phyloP scores from a whole-genome alignment of 352 stramenopile genomes.

The Phytophthora pini region DNA sequence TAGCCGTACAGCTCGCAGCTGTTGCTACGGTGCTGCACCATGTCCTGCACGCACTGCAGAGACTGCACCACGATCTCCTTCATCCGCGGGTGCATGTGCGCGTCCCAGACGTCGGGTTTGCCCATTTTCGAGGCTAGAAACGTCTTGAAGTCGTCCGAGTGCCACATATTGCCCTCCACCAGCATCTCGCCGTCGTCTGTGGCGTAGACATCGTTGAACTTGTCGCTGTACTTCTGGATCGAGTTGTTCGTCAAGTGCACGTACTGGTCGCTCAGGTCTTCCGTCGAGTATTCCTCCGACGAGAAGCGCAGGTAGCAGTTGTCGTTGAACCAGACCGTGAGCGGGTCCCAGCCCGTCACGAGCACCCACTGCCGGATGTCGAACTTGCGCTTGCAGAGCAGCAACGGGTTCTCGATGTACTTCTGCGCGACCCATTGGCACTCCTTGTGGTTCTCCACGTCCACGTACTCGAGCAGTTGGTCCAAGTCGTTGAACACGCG shows the following conservation, averaged over 20 bases:
- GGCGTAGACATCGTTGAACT: constrained; percentile 84
- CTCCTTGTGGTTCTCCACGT: constrained; percentile 89
- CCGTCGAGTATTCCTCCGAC: constrained; percentile 81
- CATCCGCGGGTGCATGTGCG: constrained; percentile 80
- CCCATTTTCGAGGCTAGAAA: constrained; percentile 47
- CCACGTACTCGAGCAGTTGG: constrained; percentile 82
- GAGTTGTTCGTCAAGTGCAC: constrained; percentile 96
- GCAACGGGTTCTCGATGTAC: constrained; percentile 90
- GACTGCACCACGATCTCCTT: constrained; percentile 86
- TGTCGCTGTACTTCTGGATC: constrained; percentile 93
- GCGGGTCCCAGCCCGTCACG: constrained; percentile 93
- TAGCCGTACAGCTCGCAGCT: constrained; percentile 94
- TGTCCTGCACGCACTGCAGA: constrained; percentile 89
- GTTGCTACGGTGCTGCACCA: constrained; percentile 89
- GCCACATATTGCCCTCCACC: constrained; percentile 78
- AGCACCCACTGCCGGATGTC: constrained; percentile 95
- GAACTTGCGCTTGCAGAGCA: constrained; percentile 91
- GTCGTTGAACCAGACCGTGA: constrained; percentile 94
- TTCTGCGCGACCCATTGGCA: constrained; percentile 90
- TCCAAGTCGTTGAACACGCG: constrained; percentile 88
- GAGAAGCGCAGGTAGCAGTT: constrained; percentile 94
- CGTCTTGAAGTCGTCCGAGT: constrained; percentile 78
- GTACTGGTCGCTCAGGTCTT: constrained; percentile 88
- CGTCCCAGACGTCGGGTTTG: constrained; percentile 47
- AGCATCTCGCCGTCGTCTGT: constrained; percentile 68